Evolutionary conservation across 2,329 filamentous ascomycete species (phyloP).

Genomic region (Alternaria triticimaculans): DNA sequence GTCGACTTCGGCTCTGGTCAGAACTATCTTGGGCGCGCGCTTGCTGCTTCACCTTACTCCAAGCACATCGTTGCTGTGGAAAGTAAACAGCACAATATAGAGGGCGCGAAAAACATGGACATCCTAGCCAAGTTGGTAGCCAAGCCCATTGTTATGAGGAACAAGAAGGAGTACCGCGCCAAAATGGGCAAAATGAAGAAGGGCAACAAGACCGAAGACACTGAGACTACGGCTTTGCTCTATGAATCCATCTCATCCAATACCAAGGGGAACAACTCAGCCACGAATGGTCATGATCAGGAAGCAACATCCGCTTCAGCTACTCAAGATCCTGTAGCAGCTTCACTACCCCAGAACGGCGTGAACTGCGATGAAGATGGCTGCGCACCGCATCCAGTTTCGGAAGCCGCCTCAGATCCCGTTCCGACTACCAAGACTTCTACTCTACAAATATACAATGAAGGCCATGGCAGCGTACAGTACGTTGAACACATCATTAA

Average conservation of each 20-base stretch:
- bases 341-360: constrained; percentile 3
- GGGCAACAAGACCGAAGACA: constrained; percentile 39
- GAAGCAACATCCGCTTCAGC: neutral
- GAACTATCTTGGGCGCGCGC: constrained; percentile 88
- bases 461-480: constrained; percentile 73
- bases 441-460: constrained; percentile 54
- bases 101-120: constrained; percentile 83
- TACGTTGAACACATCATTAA: constrained; percentile 79
- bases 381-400: constrained; percentile 1
- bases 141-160: constrained; percentile 75
- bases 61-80: constrained; percentile 90
- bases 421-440: constrained; percentile 33
- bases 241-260: neutral
- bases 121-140: constrained; percentile 78
- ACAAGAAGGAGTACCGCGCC: constrained; percentile 78
- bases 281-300: neutral
- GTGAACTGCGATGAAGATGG: constrained; percentile 14
- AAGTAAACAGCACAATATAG: constrained; percentile 83
- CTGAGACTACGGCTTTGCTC: constrained; percentile 12
- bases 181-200: constrained; percentile 52
- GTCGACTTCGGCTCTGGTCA: constrained; percentile 97
- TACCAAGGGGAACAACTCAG: neutral
- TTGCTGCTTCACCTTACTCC: constrained; percentile 86
- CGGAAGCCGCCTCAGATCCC: neutral
- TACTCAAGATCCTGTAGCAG: neutral